Conservation (phyloP, 768 basidiomycete genomes). For the Leccinum longicurvipes region DNA sequence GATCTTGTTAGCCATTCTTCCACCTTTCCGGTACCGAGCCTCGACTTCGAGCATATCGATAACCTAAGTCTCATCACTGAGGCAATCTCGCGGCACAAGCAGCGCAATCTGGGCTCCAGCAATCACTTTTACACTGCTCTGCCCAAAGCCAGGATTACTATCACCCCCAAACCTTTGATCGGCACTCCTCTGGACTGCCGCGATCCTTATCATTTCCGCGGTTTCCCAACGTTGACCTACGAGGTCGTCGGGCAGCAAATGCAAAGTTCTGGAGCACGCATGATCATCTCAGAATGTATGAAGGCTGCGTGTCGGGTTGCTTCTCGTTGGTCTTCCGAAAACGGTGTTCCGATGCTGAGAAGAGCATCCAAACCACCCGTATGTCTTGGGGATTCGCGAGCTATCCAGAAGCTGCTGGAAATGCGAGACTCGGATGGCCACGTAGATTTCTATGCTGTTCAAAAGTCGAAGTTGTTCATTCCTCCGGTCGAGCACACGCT, state of each 20-base stretch:
- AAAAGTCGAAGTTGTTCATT: conserved; percentile 33
- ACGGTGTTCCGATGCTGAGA: conserved; percentile 59
- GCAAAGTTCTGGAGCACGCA: conserved; percentile 41
- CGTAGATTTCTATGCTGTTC: conserved; percentile 38
- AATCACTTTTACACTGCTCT: conserved; percentile 26
- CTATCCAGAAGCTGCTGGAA: conserved; percentile 44
- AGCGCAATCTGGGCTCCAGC: conserved; percentile 18
- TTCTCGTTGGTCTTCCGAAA: conserved; percentile 65
- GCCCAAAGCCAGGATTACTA: conserved; percentile 26
- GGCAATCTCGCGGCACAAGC: conserved; percentile 25
- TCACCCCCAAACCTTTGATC: conserved; percentile 29
- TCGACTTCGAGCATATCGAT: conserved; percentile 21
- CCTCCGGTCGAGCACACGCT: conserved; percentile 44
- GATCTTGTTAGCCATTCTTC: conserved; percentile 2
- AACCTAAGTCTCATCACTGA: conserved; percentile 32
- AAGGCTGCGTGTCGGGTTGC: conserved; percentile 74
- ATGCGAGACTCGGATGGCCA: conserved; percentile 45
- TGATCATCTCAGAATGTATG: conserved; percentile 76
- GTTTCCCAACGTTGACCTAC: conserved; percentile 53
- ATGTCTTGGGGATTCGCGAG: conserved; percentile 28
- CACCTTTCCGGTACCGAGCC: not conserved
- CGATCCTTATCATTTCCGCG: conserved; percentile 37
- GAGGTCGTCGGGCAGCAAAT: conserved; percentile 30
- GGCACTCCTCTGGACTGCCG: conserved; percentile 29
- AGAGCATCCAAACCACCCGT: conserved; percentile 41